Base-by-base conservation (phyloP, 2,329 filamentous ascomycete genomes). In the Alternaria sp. region DNA sequence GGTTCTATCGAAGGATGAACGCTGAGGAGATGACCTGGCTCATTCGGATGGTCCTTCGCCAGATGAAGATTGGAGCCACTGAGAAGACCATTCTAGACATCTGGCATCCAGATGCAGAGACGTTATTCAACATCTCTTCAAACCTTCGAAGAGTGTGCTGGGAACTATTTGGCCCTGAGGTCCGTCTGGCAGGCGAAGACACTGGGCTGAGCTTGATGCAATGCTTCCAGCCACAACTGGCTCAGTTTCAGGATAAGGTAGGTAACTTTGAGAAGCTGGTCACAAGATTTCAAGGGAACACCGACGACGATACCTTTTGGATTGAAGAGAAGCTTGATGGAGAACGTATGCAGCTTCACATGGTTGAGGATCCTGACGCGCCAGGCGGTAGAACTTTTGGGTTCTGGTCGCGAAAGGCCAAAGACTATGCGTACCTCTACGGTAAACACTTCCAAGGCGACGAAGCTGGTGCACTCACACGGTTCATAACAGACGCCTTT, bases 311-410 rank as follows among this genome's bases (percentile, higher is more conserved):
- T 0, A 88, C 91, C 9, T 99, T 96, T 74, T 98, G 94, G 93
- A 95, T 98, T 49, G 95, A 99, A 78, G 95, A 99, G 80, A 99
- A 99, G 79, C 83, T 99, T 9, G 95, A 99, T 69, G 95, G 95
- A 1, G 95, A 99, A 80, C 88, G 95, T 27, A 97, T 99, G 90
- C 95, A 99, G 78, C 85, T 99, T 75, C 95, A 99, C 78, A 94
- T 98, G 91, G 79, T 87, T 12, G 84, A 91, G 59, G 92, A 97
- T 67, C 81, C 88, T 4, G 80, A 78, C 1, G 81, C 88, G 0
- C 85, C 87, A 0, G 93, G 93, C 0, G 92, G 92, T 0, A 88
- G 85, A 57, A 84, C 83, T 20, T 97, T 98, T 76, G 85, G 84
- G 32, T 99, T 97, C 78, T 99, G 94, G 93, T 98, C 94, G 3